Base-by-base conservation (phyloP, 306 rosid species). In the Begonia peltatifolia region DNA sequence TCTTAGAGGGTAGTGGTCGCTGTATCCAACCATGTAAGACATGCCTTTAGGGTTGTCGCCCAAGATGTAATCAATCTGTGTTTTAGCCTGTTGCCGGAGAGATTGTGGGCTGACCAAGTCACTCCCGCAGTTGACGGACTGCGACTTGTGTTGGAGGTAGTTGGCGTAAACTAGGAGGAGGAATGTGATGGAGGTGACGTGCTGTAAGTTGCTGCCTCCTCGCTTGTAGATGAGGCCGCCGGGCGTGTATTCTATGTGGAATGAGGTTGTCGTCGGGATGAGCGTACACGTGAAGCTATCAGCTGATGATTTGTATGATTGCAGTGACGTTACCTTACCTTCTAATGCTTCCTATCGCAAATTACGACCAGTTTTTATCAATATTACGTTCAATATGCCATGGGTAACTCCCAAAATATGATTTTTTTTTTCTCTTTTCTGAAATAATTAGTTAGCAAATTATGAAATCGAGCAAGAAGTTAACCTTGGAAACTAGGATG, bases 171-270 rank as follows among this genome's bases (percentile, higher is more conserved):
- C 92, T 11, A 90, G 71, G 30, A 73, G 61, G 47, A 90, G 85
- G 72, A 90, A 90, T 11, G 95, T 54, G 23, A 90, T 82, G 50
- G 94, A 70, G 14, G 97, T 78, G 13, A 83, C 78, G 54, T 89
- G 97, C 47, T 90, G 95, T 41, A 90, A 57, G 50, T 90, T 90
- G 94, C 95, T 90, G 52, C 97, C 94, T 2, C 97, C 95, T 0
- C 95, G 94, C 57, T 74, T 80, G 79, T 80, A 89, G 53, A 89
- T 72, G 56, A 89, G 94, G 23, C 95, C 97, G 6, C 94, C 97
- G 2, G 94, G 86, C 30, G 82, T 62, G 84, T 80, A 90, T 14
- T 78, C 77, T 2, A 90, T 82, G 74, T 80, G 96, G 11, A 82
- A 68, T 12, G 92, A 76, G 6, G 90, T 57, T 10, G 97, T 62